Percentiles rank a stretch among this genome's conserved stretches.
phyloP scores from a whole-genome alignment of 257 asterid genomes.

The Capsicum chinense region DNA sequence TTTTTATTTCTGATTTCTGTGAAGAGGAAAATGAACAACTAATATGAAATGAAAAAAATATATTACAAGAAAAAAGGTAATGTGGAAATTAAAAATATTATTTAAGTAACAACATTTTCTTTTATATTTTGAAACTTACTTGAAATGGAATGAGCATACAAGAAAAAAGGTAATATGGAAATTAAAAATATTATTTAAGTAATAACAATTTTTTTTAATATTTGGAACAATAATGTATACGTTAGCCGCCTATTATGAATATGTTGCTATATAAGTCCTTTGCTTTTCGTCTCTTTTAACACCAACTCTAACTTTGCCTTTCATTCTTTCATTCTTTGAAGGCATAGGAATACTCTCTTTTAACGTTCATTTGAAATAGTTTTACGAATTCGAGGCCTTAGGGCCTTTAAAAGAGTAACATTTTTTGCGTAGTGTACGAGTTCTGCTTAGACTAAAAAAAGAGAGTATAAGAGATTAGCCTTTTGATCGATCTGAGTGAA shows the following conservation, averaged over 20 bases:
- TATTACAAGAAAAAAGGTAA: no score
- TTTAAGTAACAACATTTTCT: no score
- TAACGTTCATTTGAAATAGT: neutral
- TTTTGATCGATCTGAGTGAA: neutral
- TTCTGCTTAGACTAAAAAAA: neutral
- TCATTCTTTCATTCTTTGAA: neutral
- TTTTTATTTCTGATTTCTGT: no score
- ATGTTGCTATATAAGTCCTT: neutral
- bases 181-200: neutral
- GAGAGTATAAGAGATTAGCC: neutral
- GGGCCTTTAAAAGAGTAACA: neutral
- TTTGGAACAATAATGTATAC: neutral
- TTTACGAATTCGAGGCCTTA: neutral
- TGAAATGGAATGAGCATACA: no score
- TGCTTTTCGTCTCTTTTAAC: neutral
- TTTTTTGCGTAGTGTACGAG: neutral
- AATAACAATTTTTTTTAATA: neutral
- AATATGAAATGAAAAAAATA: no score
- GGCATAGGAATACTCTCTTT: neutral
- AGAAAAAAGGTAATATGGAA: neutral
- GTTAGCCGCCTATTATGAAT: neutral
- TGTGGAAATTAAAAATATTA: no score
- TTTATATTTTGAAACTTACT: no score
- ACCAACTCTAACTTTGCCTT: conserved; percentile 9
- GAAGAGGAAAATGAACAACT: no score